These are phyloP conservation scores for Scorias spongiosa DNA, from an alignment of 2,329 filamentous ascomycete species.

Conservation along the genomic window DNA sequence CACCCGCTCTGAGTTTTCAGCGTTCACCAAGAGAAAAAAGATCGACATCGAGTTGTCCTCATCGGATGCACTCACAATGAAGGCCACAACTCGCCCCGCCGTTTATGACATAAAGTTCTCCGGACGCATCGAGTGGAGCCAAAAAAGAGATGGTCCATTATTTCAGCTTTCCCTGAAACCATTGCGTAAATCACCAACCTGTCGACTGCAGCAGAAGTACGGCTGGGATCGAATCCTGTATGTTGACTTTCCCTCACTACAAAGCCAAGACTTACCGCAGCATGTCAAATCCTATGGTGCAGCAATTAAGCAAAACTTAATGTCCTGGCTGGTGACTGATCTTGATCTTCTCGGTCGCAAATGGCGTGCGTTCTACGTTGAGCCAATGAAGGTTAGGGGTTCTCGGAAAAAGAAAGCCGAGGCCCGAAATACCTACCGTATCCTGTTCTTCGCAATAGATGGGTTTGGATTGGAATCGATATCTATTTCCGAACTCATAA, in stretches of 20 bases:
- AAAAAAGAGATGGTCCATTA: conserved; percentile 3
- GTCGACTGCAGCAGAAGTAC: conserved; percentile 13
- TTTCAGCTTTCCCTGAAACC: conserved; percentile 11
- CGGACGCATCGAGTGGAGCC: not conserved
- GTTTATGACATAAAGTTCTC: not conserved
- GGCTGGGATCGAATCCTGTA: conserved; percentile 28
- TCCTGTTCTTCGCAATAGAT: conserved; percentile 12
- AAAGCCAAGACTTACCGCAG: conserved; percentile 2
- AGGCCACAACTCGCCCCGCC: too few relatives aligned
- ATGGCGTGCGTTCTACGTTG: conserved; percentile 27
- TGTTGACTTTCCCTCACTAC: conserved; percentile 20
- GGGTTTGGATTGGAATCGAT: conserved; percentile 8
- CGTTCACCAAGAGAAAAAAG: too few relatives aligned
- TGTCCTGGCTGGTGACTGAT: conserved; percentile 20
- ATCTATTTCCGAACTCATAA: conserved; percentile 18
- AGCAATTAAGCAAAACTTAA: conserved; percentile 12
- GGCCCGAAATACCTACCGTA: conserved; percentile 2
- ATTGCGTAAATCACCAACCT: conserved; percentile 7
- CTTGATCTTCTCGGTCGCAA: conserved; percentile 26
- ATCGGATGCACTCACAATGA: too few relatives aligned
- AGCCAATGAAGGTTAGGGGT: conserved; percentile 16
- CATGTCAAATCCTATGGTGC: conserved; percentile 8
- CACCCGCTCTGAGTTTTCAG: too few relatives aligned
- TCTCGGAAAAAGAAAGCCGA: conserved; percentile 1
- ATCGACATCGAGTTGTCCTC: too few relatives aligned